Percentiles rank a stretch among this genome's conserved stretches.
Conservation (phyloP, 2,329 filamentous ascomycete genomes). For the Lasiodiplodia citricola region DNA sequence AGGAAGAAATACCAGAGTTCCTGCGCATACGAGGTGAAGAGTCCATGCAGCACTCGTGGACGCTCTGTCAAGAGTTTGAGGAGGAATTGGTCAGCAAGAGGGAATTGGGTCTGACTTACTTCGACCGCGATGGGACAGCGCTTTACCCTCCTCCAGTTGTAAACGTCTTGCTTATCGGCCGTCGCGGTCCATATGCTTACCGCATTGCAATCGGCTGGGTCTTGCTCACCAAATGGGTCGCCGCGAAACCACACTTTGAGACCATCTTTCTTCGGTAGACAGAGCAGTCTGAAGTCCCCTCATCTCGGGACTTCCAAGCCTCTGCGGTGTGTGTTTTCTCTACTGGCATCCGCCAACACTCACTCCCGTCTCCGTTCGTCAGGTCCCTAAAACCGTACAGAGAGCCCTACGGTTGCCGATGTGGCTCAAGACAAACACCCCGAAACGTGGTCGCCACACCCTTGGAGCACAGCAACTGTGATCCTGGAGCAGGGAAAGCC, state of each 20-base stretch:
- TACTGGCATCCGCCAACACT: too few species aligned
- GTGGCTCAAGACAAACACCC: too few species aligned
- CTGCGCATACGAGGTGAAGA: not conserved
- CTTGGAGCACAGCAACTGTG: too few species aligned
- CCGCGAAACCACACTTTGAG: not conserved
- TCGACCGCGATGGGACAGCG: not conserved
- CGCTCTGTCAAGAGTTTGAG: not conserved
- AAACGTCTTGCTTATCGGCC: constrained; percentile 7
- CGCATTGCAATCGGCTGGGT: constrained; percentile 8
- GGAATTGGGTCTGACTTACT: not conserved
- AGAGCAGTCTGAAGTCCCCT: too few species aligned
- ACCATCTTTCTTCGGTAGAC: not conserved
- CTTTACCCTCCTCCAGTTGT: not conserved
- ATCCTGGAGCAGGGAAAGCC: too few species aligned
- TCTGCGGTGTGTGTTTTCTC: too few species aligned
- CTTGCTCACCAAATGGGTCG: constrained; percentile 1
- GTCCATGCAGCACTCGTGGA: not conserved
- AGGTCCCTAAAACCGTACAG: too few species aligned
- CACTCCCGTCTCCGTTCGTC: too few species aligned
- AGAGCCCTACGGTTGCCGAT: too few species aligned
- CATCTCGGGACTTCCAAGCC: too few species aligned
- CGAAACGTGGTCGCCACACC: too few species aligned
- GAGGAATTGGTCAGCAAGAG: not conserved
- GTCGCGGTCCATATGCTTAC: constrained; percentile 2
- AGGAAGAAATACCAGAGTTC: not conserved